These are phyloP conservation scores for Leishmania guyanensis DNA, from an alignment of 208 protist species.

Conservation along the genomic window DNA sequence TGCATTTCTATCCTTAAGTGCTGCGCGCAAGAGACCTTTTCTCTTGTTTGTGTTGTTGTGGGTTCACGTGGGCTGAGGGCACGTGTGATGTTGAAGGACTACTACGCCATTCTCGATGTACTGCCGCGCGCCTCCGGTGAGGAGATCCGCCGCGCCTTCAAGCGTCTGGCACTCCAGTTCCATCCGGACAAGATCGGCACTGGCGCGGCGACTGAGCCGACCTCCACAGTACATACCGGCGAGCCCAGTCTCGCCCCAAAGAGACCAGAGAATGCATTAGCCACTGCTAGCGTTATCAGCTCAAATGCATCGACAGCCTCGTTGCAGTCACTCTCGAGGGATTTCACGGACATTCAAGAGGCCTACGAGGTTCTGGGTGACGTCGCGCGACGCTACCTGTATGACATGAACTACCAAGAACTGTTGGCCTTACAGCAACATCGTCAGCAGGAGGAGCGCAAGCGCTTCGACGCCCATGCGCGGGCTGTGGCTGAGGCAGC, in stretches of 20 bases:
- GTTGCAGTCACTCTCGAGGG: background rate
- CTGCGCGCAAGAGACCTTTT: background rate
- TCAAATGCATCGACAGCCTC: background rate
- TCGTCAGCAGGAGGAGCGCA: conserved; percentile 26
- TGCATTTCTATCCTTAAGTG: background rate
- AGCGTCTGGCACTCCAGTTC: conserved; percentile 62
- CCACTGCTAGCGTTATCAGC: background rate
- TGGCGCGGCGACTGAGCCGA: background rate
- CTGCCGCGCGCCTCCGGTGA: conserved; percentile 57
- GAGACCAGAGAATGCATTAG: background rate
- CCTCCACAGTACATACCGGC: background rate
- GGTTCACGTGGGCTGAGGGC: background rate
- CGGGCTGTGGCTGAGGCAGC: conserved; percentile 26
- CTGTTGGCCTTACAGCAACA: conserved; percentile 21
- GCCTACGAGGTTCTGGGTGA: conserved; percentile 90
- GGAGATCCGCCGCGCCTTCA: conserved; percentile 68
- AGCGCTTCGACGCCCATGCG: conserved; percentile 15
- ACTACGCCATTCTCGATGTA: conserved; percentile 74
- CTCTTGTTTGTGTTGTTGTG: background rate
- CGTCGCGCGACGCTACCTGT: conserved; percentile 85
- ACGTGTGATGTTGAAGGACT: conserved; percentile 82
- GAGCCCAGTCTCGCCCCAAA: background rate
- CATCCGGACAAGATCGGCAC: conserved; percentile 63
- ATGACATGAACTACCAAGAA: conserved; percentile 80
- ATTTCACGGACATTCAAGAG: conserved; percentile 80